Conservation (phyloP, 2,329 filamentous ascomycete genomes). For the Hypomyces rosellus region DNA sequence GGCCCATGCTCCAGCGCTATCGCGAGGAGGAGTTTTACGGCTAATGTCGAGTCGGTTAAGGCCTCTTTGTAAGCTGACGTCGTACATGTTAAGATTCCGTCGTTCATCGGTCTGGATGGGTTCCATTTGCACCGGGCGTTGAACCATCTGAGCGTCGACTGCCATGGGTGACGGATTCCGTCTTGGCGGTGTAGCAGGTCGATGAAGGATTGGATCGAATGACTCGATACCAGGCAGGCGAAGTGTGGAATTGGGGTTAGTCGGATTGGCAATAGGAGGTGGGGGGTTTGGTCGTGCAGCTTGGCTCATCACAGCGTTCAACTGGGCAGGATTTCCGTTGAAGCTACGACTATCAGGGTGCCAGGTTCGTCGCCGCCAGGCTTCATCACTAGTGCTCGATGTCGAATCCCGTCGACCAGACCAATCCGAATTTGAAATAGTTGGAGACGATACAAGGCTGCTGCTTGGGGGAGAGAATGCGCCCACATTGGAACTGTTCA, state of each 20-base stretch:
- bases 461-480: slow-evolving; percentile 52
- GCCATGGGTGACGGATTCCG: slow-evolving; percentile 71
- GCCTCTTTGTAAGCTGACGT: slow-evolving; percentile 59
- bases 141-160: slow-evolving; percentile 49
- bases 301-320: slow-evolving; percentile 70
- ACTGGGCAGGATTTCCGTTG: slow-evolving; percentile 59
- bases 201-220: slow-evolving; percentile 69
- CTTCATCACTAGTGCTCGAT: slow-evolving; percentile 59
- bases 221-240: slow-evolving; percentile 87
- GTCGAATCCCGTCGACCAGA: slow-evolving; percentile 57
- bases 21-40: slow-evolving; percentile 42
- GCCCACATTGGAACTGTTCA: slow-evolving; percentile 49
- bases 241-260: slow-evolving; percentile 51
- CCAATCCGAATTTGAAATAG: slow-evolving; percentile 55
- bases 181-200: slow-evolving; percentile 55
- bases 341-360: slow-evolving; percentile 70
- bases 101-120: slow-evolving; percentile 37
- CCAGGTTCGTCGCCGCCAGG: slow-evolving; percentile 82
- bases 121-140: slow-evolving; percentile 27
- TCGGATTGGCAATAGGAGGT: slow-evolving; percentile 40
- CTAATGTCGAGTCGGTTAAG: slow-evolving; percentile 62
- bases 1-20: slow-evolving; percentile 50
- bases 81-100: slow-evolving; percentile 53
- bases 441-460: slow-evolving; percentile 59
- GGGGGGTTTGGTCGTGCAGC: slow-evolving; percentile 50